A percentile compares a stretch with the other conserved stretches of the same genome.
Conservation (phyloP, 1,139 yeast species). For the Debaryomyces fabryi region DNA sequence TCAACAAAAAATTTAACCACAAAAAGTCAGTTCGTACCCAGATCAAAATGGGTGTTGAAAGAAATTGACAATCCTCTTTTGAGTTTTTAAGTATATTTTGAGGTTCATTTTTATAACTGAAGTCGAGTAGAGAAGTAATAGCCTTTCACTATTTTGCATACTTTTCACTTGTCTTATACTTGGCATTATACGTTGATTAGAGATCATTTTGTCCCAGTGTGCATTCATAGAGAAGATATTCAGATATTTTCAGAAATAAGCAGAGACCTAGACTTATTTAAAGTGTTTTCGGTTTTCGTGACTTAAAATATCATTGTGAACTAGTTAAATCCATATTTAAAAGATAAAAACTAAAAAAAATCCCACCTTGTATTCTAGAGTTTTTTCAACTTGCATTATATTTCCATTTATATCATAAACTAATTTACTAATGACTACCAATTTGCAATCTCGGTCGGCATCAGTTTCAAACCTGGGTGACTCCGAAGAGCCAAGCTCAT, state of each 20-base stretch:
- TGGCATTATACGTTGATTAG: constrained; percentile 2
- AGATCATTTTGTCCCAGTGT: constrained; percentile 4
- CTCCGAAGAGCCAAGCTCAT: constrained; percentile 6
- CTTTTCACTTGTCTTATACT: constrained; percentile 6
- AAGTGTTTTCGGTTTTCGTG: not conserved
- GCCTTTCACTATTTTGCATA: not conserved
- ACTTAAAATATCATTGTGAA: not conserved
- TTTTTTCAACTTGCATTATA: constrained; percentile 5
- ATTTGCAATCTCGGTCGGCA: constrained; percentile 19
- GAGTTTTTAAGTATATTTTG: not conserved
- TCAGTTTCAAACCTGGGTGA: constrained; percentile 21
- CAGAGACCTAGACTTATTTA: not conserved
- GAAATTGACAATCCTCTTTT: not conserved
- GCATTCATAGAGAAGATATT: constrained; percentile 1
- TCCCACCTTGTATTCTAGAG: constrained; percentile 1
- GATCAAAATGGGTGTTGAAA: constrained; percentile 4
- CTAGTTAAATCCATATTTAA: not conserved
- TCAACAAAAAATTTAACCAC: constrained; percentile 9
- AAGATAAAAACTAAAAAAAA: constrained; percentile 3
- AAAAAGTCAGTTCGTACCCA: constrained; percentile 7
- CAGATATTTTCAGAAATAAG: not conserved
- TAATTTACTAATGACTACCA: constrained; percentile 10
- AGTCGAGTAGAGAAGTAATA: constrained; percentile 2
- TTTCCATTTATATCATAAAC: constrained; percentile 2
- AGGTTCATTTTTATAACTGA: not conserved